Evolutionary conservation across 495 filamentous ascomycete genomes (phyloP).

Genomic region (Astrothelium macrocarpum): DNA sequence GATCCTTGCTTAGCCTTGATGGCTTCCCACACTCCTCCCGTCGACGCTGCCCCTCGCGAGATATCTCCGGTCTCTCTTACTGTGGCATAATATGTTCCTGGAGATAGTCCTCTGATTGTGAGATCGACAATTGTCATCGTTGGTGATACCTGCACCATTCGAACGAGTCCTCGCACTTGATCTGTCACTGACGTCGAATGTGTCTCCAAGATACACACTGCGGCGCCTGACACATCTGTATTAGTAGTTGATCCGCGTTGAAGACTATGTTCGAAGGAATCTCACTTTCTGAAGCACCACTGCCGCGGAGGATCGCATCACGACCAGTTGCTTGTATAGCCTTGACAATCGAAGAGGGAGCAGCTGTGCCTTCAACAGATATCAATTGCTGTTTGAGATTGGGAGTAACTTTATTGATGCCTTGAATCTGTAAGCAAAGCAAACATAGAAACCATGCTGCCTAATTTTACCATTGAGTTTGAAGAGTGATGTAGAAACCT

Average conservation of each 20-base stretch:
- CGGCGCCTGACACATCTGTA: constrained; percentile 52
- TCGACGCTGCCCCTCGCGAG: constrained; percentile 65
- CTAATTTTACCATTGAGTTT: constrained; percentile 52
- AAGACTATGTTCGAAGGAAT: constrained; percentile 16
- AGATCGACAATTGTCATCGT: constrained; percentile 76
- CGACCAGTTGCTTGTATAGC: constrained; percentile 84
- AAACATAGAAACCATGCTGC: not conserved
- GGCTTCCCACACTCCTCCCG: constrained; percentile 72
- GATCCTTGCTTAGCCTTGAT: constrained; percentile 40
- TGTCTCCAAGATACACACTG: constrained; percentile 94
- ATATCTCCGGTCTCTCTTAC: constrained; percentile 86
- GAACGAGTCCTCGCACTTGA: constrained; percentile 32
- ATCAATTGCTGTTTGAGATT: constrained; percentile 60
- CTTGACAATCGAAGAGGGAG: constrained; percentile 78
- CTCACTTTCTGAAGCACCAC: constrained; percentile 74
- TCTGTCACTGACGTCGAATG: constrained; percentile 44
- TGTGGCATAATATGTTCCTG: constrained; percentile 72
- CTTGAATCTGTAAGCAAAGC: constrained; percentile 19
- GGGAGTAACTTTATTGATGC: constrained; percentile 58
- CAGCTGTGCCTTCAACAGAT: constrained; percentile 58
- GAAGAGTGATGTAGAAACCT: constrained; percentile 64
- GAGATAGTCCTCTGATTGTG: constrained; percentile 72
- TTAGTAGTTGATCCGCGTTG: constrained; percentile 12
- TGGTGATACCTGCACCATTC: constrained; percentile 35
- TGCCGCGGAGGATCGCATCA: constrained; percentile 88